Conservation (phyloP, 1,284 basidiomycete genomes). For the Coriolopsis trogii region DNA sequence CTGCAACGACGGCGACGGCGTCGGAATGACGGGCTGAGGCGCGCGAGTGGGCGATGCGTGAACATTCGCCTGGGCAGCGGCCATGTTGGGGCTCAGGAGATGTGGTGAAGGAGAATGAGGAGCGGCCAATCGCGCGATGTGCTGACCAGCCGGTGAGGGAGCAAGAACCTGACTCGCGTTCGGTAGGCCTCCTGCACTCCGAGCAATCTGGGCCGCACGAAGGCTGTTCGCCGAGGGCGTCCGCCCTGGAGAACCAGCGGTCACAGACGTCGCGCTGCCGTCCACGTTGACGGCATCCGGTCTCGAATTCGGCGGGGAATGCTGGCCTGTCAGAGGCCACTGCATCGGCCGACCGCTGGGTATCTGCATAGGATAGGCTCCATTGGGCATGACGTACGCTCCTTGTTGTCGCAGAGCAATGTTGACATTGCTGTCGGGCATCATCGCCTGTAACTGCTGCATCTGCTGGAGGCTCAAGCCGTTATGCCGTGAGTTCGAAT, state of each 20-base stretch:
- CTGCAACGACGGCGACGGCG: conserved; percentile 63
- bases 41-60: conserved; percentile 60
- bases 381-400: conserved; percentile 38
- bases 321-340: conserved; percentile 37
- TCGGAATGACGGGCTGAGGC: conserved; percentile 53
- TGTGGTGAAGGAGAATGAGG: conserved; percentile 56
- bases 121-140: conserved; percentile 32
- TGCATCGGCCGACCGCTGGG: conserved; percentile 45
- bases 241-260: conserved; percentile 40
- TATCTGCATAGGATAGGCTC: conserved; percentile 45
- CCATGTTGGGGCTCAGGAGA: conserved; percentile 53
- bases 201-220: conserved; percentile 37
- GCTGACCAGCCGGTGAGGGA: conserved; percentile 33
- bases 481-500: conserved; percentile 34
- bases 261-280: conserved; percentile 36
- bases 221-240: conserved; percentile 59
- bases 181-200: conserved; percentile 30
- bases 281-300: conserved; percentile 35
- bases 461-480: conserved; percentile 54
- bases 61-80: conserved; percentile 37
- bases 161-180: conserved; percentile 39
- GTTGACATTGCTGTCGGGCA: conserved; percentile 41
- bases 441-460: conserved; percentile 41
- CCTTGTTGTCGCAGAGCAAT: conserved; percentile 32
- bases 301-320: conserved; percentile 28